Evolutionary conservation across 306 rosid species (phyloP).

Genomic region (Erythrophleum fordii): DNA sequence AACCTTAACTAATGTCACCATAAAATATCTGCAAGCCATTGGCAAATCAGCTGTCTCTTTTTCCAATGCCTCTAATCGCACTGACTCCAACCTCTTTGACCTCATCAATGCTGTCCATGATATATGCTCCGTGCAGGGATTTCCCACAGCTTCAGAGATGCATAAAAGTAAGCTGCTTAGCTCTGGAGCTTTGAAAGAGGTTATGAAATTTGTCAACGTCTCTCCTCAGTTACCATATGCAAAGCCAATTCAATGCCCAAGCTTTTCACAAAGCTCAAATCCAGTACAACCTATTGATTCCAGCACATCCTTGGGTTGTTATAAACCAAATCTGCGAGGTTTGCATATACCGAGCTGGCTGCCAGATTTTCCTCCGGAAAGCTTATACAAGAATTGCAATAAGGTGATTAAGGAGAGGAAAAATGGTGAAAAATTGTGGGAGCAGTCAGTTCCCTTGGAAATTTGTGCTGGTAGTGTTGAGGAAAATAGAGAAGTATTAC

Average conservation of each 20-base stretch:
- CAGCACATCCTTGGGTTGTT: background rate
- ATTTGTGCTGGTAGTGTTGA: constrained; percentile 6
- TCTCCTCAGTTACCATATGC: constrained; percentile 55
- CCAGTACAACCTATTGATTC: constrained; percentile 29
- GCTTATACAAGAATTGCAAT: constrained; percentile 21
- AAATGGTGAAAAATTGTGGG: constrained; percentile 76
- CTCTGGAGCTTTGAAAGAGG: constrained; percentile 54
- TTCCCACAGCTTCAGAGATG: constrained; percentile 52
- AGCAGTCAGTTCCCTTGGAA: constrained; percentile 32
- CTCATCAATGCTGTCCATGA: constrained; percentile 66
- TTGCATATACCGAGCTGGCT: constrained; percentile 75
- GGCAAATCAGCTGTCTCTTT: constrained; percentile 53
- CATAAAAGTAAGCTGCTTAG: constrained; percentile 44
- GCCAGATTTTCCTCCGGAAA: constrained; percentile 56
- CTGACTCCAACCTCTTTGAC: constrained; percentile 66
- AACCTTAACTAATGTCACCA: constrained; percentile 58
- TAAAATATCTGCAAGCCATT: constrained; percentile 51
- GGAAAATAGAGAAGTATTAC: constrained; percentile 1
- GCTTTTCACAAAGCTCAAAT: background rate
- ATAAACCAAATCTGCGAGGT: background rate
- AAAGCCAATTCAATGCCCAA: constrained; percentile 50
- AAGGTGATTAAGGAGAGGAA: constrained; percentile 43
- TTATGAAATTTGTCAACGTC: constrained; percentile 47
- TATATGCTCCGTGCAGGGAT: constrained; percentile 51
- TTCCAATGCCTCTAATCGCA: constrained; percentile 60